A percentile compares a stretch with the other conserved stretches of the same genome.
These are phyloP conservation scores for Penicillium atrosanguineum DNA, from an alignment of 495 filamentous ascomycete species.

Conservation along the genomic window DNA sequence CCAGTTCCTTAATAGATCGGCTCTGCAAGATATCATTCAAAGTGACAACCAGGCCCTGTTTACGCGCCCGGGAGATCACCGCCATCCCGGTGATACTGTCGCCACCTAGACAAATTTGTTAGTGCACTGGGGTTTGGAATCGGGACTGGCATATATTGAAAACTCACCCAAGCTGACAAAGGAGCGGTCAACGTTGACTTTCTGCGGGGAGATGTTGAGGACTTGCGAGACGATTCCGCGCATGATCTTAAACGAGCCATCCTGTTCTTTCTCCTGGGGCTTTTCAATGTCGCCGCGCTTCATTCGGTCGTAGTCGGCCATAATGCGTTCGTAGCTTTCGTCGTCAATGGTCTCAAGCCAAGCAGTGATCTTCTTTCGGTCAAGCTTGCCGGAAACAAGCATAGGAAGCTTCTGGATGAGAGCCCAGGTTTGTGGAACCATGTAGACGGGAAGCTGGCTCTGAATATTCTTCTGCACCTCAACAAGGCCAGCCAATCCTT, in stretches of 20 bases:
- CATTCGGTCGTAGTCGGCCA: constrained; percentile 37
- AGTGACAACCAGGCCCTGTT: constrained; percentile 34
- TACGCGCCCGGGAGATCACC: constrained; percentile 40
- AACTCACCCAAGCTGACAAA: constrained; percentile 44
- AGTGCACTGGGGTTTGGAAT: constrained; percentile 18
- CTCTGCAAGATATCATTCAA: constrained; percentile 38
- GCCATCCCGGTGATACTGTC: constrained; percentile 47
- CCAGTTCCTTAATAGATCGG: constrained; percentile 36
- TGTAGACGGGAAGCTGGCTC: constrained; percentile 42
- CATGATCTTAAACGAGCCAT: constrained; percentile 25
- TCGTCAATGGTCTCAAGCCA: constrained; percentile 46
- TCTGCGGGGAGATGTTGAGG: constrained; percentile 42
- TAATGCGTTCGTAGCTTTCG: constrained; percentile 34
- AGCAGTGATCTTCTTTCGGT: constrained; percentile 43
- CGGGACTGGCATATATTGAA: not conserved
- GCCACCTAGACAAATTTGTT: constrained; percentile 34
- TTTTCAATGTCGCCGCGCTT: constrained; percentile 27
- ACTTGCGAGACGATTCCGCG: constrained; percentile 47
- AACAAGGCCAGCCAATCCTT: constrained; percentile 28
- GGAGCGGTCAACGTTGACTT: constrained; percentile 39
- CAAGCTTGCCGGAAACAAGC: constrained; percentile 50
- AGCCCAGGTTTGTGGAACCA: constrained; percentile 49
- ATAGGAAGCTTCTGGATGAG: constrained; percentile 43
- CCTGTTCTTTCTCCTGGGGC: constrained; percentile 22
- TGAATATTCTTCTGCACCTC: constrained; percentile 39